Base-by-base conservation (phyloP, 306 rosid genomes). In the Quercus mongolica region DNA sequence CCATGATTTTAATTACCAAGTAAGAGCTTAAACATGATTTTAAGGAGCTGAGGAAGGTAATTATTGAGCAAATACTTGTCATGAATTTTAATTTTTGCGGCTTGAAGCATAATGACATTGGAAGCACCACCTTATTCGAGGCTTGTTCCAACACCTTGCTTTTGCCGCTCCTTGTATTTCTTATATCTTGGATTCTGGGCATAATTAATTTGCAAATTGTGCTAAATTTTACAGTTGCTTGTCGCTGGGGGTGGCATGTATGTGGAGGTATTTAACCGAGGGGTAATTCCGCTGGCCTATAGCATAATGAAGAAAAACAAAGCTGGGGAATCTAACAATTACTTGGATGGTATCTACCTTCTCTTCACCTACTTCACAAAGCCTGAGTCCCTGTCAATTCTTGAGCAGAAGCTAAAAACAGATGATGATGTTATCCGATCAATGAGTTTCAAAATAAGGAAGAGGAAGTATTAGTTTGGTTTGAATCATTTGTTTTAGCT, bases 161-260 rank as follows among this genome's bases (percentile, higher is more conserved):
- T 33, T 13, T 33, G 54, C 72, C 11, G 2, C 54, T 33, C 15
- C 13, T 67, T 67, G n/a, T n/a, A 31, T 19, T 35, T 67, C 18
- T 79, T 76, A 38, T 65, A 35, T 71, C 25, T 69, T 35, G 44
- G 80, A 31, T 35, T 56, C 61, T 81, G 75, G 71, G 25, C 69
- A 73, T 59, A 71, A 77, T 75, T 56, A 51, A 44, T 85, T 21
- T 6, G 52, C 3, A 51, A 18, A 41, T 41, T 64, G 61, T 26
- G 64, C 62, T 5, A 44, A 56, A 35, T n/a, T 81, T 73, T 86
- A 86, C 91, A 96, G 99, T 81, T 96, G 86, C 99, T 95, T 79
- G 97, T 95, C 84, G 96, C 99, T 76, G 98, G 99, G 69, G 99
- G 99, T 58, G 99, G 97, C 77, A 95, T 95, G 99, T 95, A 95